Evolutionary conservation across 1,284 basidiomycete genomes (phyloP).

Genomic region (Tylopilus sp.): DNA sequence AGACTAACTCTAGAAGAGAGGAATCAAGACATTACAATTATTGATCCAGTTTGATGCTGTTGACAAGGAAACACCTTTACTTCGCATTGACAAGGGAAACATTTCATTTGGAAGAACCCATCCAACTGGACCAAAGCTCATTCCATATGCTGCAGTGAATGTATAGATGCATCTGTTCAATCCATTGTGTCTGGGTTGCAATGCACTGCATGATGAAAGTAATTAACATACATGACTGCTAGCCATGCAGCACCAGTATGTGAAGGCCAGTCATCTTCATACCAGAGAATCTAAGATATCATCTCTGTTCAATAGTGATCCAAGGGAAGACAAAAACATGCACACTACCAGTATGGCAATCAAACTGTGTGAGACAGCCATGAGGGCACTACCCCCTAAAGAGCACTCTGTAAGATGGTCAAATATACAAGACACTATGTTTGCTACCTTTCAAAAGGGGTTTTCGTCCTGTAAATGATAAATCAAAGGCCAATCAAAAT

Average conservation of each 20-base stretch:
- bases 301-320: conserved; percentile 1
- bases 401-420: not conserved
- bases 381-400: conserved; percentile 62
- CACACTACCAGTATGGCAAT: conserved; percentile 60
- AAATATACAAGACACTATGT: not conserved
- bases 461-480: conserved; percentile 47
- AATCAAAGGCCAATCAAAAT: not conserved
- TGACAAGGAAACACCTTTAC: conserved; percentile 80
- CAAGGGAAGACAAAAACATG: not conserved
- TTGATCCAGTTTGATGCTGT: conserved; percentile 83
- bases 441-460: conserved; percentile 53
- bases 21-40: conserved; percentile 52
- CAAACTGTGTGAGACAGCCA: conserved; percentile 69
- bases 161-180: conserved; percentile 59
- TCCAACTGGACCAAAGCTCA: conserved; percentile 80
- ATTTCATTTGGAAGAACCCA: conserved; percentile 84
- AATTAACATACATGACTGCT: conserved; percentile 53
- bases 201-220: not conserved
- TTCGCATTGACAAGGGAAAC: conserved; percentile 82
- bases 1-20: not conserved
- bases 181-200: conserved; percentile 1
- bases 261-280: conserved; percentile 50
- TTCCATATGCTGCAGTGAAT: conserved; percentile 81
- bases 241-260: conserved; percentile 59
- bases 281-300: conserved; percentile 44